Evolutionary conservation across 202 grass and related monocot species (phyloP).

Genomic region (Saccharum hybrid): DNA sequence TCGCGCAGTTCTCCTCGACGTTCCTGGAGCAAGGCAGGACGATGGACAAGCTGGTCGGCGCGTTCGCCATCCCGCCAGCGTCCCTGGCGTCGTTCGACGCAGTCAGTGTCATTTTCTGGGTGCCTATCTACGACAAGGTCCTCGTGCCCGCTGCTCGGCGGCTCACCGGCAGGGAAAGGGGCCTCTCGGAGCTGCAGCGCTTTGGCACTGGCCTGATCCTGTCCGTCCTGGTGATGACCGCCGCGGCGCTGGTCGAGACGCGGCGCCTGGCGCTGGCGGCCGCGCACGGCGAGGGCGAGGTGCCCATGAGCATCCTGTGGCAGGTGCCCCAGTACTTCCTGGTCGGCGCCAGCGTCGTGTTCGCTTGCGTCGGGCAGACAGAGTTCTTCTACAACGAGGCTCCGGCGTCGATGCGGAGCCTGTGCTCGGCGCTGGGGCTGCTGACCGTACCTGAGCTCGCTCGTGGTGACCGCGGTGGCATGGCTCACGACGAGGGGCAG

Average conservation of each 20-base stretch:
- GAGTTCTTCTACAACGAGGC: conserved; percentile 81
- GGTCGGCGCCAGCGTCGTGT: conserved; percentile 57
- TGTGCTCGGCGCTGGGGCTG: conserved; percentile 53
- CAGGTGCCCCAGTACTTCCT: conserved; percentile 58
- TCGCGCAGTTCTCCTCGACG: conserved; percentile 71
- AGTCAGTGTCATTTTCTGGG: conserved; percentile 60
- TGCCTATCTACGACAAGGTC: conserved; percentile 70
- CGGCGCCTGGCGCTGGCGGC: conserved; percentile 55
- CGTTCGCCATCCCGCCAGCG: conserved; percentile 65
- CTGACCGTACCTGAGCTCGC: no score
- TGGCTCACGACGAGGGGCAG: no score
- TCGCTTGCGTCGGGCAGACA: conserved; percentile 57
- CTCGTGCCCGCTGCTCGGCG: conserved; percentile 54
- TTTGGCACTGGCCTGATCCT: conserved; percentile 67
- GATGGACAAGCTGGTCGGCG: conserved; percentile 54
- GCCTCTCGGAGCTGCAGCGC: conserved; percentile 68
- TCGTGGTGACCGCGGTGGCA: no score
- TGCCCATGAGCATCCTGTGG: conserved; percentile 57
- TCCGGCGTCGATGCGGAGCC: conserved; percentile 66
- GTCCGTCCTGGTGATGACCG: conserved; percentile 67
- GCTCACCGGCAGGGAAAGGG: conserved; percentile 65
- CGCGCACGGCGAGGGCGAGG: conserved; percentile 29
- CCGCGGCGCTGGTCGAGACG: conserved; percentile 64
- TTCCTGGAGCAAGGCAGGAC: conserved; percentile 79
- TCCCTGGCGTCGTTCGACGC: conserved; percentile 74